Percentiles rank a stretch among this genome's conserved stretches.
Conservation (phyloP, 192 early-diverging fungal genomes). For the Entomortierella beljakovae region DNA sequence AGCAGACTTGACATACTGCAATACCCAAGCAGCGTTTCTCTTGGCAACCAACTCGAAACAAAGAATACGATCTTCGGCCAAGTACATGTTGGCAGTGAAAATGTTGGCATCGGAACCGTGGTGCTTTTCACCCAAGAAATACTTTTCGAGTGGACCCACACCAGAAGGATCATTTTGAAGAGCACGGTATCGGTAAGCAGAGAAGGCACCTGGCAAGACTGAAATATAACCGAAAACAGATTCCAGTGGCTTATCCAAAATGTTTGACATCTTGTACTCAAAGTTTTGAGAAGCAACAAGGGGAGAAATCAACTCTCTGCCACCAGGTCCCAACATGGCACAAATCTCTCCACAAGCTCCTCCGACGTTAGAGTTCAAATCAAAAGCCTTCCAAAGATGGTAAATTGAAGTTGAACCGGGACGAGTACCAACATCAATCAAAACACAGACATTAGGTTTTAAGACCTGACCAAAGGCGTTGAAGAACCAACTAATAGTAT, state of each 20-base stretch:
- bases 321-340: slow-evolving; percentile 64
- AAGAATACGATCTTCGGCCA: slow-evolving; percentile 87
- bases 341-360: slow-evolving; percentile 77
- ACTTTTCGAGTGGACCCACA: slow-evolving; percentile 74
- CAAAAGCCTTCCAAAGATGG: slow-evolving; percentile 75
- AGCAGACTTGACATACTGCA: slow-evolving; percentile 79
- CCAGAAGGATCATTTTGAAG: slow-evolving; percentile 72
- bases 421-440: slow-evolving; percentile 75
- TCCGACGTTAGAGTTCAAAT: slow-evolving; percentile 67
- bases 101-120: slow-evolving; percentile 71
- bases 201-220: slow-evolving; percentile 89
- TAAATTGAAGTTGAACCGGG: slow-evolving; percentile 73
- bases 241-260: slow-evolving; percentile 78
- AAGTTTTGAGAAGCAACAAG: slow-evolving; percentile 75
- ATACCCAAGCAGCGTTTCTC: slow-evolving; percentile 70
- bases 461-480: slow-evolving; percentile 71
- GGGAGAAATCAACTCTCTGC: slow-evolving; percentile 63
- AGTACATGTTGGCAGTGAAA: slow-evolving; percentile 85
- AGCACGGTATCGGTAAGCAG: slow-evolving; percentile 83
- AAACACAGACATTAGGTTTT: slow-evolving; percentile 69
- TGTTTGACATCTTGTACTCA: slow-evolving; percentile 80
- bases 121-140: slow-evolving; percentile 78
- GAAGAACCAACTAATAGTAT: slow-evolving; percentile 69
- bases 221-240: slow-evolving; percentile 90
- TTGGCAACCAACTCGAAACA: slow-evolving; percentile 90